Evolutionary conservation across 163 green algal species (phyloP), one percentile per base, ranked within the genome.

Genomic region (Scenedesmus sp.): DNA sequence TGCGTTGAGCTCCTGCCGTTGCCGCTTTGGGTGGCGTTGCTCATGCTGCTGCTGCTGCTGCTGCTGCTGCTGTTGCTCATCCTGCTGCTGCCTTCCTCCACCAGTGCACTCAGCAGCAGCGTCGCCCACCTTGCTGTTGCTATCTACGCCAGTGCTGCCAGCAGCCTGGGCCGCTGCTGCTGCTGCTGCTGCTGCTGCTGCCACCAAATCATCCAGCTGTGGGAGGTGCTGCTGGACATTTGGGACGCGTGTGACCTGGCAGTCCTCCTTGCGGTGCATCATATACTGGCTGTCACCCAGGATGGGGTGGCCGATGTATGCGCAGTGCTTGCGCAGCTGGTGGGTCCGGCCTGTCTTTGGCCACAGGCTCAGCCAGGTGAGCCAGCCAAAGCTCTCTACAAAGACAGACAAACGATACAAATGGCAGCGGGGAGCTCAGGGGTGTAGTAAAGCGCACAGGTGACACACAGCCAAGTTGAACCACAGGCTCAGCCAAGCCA

Each of bases 231-330:
- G 72, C 72, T 81, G 72, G 4, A 61, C 33, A 46, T 93, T 81
- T n/a, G 6, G 33, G 4, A 81, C 68, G 80, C 35, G 61, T 33
- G 78, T 49, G 81, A 65, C 89, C 53, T 51, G 81, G 51, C 79
- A 90, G 81, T 80, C 91, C 46, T 46, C 46, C 53, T n/a, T 83
- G 30, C 93, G 93, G 56, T 91, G 93, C 33, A 88, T 72, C 2
- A 81, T 92, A 92, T 97, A 96, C 42, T 89, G 82, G 15, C 24
- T 15, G 53, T 97, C 96, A 0, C 95, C 95, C 22, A 96, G 68
- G 40, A 97, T 91, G 5, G 96, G 94, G 80, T 97, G 92, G 10
- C 95, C 94, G 0, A 96, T 88, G 73, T 92, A 93, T 2, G 93
- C 93, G 89, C 94, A 93, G 88, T 95, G 93, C 81, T 92, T 94